These are phyloP conservation scores for Aspergillus tubingensis DNA, from an alignment of 2,329 filamentous ascomycete genomes.

Conservation along the genomic window DNA sequence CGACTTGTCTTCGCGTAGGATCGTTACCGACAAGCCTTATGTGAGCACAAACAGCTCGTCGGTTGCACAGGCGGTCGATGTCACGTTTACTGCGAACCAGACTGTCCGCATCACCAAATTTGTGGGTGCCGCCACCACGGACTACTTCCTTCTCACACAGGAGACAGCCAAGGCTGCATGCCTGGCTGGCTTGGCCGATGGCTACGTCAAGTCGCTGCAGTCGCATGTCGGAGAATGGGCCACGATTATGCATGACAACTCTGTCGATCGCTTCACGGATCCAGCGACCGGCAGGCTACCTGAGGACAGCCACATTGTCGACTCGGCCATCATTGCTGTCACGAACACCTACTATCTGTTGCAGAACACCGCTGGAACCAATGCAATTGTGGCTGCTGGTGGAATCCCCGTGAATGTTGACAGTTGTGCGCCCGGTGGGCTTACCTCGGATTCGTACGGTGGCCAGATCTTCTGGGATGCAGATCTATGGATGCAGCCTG, in stretches of 20 bases:
- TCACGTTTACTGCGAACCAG: slow-evolving; percentile 56
- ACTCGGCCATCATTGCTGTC: slow-evolving; percentile 53
- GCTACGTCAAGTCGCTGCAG: slow-evolving; percentile 57
- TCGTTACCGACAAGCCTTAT: slow-evolving; percentile 51
- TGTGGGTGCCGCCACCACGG: slow-evolving; percentile 67
- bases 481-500: slow-evolving; percentile 69
- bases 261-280: slow-evolving; percentile 64
- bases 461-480: slow-evolving; percentile 68
- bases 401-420: slow-evolving; percentile 58
- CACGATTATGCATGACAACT: slow-evolving; percentile 59
- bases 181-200: slow-evolving; percentile 50
- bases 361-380: slow-evolving; percentile 54
- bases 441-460: slow-evolving; percentile 68
- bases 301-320: slow-evolving; percentile 56
- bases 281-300: slow-evolving; percentile 61
- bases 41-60: slow-evolving; percentile 62
- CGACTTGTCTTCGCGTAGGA: slow-evolving; percentile 44
- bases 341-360: slow-evolving; percentile 51
- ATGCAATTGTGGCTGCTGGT: slow-evolving; percentile 54
- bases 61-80: slow-evolving; percentile 61
- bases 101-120: slow-evolving; percentile 64
- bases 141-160: slow-evolving; percentile 64
- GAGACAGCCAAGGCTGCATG: slow-evolving; percentile 59
- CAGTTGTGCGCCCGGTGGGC: slow-evolving; percentile 68
- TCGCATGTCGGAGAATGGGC: slow-evolving; percentile 66